Evolutionary conservation across 108 stramenopile species (phyloP).

Genomic region (Poteriospumella lacustris): DNA sequence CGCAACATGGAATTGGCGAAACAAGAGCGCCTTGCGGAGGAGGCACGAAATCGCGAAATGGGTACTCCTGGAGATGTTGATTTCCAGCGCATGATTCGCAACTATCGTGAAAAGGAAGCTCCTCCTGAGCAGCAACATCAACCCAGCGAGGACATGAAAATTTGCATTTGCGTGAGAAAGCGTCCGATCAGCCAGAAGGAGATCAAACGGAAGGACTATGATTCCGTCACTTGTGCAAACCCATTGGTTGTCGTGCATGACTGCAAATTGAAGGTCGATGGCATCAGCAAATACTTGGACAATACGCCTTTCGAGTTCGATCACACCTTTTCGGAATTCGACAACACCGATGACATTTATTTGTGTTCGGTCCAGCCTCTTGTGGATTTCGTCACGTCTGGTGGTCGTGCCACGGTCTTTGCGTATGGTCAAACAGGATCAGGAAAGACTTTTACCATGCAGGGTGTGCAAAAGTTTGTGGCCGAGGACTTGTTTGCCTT

Average conservation of each 20-base stretch:
- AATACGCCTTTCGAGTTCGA: conserved; percentile 87
- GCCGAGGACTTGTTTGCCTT: conserved; percentile 74
- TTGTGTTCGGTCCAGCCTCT: conserved; percentile 70
- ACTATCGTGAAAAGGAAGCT: conserved; percentile 45
- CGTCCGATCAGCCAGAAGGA: conserved; percentile 51
- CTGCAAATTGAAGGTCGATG: conserved; percentile 90
- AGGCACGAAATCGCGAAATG: conserved; percentile 63
- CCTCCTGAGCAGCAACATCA: conserved; percentile 17
- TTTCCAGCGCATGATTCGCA: conserved; percentile 81
- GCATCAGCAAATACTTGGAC: conserved; percentile 93
- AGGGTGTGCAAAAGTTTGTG: conserved; percentile 68
- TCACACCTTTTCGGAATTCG: conserved; percentile 59
- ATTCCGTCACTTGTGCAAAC: conserved; percentile 85
- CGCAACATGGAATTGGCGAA: conserved; percentile 63
- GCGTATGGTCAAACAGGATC: conserved; percentile 74
- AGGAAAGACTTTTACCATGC: conserved; percentile 93
- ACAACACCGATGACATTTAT: conserved; percentile 65
- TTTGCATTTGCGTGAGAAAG: conserved; percentile 60
- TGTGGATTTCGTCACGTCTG: conserved; percentile 68
- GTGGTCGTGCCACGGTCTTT: conserved; percentile 83
- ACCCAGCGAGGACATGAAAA: conserved; percentile 42
- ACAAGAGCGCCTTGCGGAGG: conserved; percentile 66
- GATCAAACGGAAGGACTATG: conserved; percentile 75
- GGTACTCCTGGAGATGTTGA: conserved; percentile 98
- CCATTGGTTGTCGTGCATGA: conserved; percentile 86